A percentile compares a stretch with the other conserved stretches of the same genome.
These are phyloP conservation scores for Russula olivacea DNA, from an alignment of 768 basidiomycete species.

Conservation along the genomic window DNA sequence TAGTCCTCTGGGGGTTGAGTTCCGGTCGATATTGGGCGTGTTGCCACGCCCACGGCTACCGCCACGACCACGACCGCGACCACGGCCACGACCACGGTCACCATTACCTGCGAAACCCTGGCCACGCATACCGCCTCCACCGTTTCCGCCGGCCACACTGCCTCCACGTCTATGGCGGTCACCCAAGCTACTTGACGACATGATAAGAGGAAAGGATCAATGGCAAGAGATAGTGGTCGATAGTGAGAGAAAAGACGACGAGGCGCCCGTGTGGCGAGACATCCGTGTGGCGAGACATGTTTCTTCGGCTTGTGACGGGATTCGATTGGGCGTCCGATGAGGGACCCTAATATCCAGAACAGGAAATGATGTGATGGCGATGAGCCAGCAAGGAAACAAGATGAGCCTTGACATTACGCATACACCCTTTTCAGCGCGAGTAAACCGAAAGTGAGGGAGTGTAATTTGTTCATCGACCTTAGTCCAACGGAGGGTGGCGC, in stretches of 20 bases:
- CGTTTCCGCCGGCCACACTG: neutral
- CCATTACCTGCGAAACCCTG: conserved; percentile 1
- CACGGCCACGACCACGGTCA: neutral
- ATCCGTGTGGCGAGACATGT: neutral
- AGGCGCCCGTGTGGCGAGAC: conserved; percentile 11
- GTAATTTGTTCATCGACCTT: neutral
- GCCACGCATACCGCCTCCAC: neutral
- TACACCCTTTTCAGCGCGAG: neutral
- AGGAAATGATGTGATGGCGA: neutral
- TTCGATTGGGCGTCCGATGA: neutral
- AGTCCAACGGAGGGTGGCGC: neutral
- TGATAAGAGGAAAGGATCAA: neutral
- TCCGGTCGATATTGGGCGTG: conserved; percentile 4
- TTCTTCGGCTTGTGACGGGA: neutral
- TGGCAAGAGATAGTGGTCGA: neutral
- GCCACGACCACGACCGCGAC: neutral
- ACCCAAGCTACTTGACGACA: conserved; percentile 7
- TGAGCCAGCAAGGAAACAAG: neutral
- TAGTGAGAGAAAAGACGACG: neutral
- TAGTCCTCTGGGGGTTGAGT: conserved; percentile 25
- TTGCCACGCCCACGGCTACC: conserved; percentile 20
- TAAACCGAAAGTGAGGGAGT: neutral
- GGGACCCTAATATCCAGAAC: neutral
- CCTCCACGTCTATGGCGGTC: conserved; percentile 7
- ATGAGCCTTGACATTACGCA: neutral